Evolutionary conservation across 1,284 basidiomycete species (phyloP).

Genomic region (Sporisorium iseilematis-ciliati): DNA sequence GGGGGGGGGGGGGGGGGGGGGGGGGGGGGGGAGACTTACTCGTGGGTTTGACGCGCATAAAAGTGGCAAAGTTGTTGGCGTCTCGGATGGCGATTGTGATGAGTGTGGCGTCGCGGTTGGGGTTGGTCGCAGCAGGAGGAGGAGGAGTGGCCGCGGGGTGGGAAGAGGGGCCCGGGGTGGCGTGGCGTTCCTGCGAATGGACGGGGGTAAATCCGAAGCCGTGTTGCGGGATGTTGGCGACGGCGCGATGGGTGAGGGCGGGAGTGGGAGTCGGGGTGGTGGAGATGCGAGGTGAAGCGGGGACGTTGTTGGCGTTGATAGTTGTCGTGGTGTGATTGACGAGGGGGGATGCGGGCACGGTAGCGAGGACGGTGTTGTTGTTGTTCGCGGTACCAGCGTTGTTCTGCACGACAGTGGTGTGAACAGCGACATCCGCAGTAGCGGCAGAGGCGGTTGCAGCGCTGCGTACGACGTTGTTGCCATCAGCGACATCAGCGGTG

Average conservation of each 20-base stretch:
- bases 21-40: conserved; percentile 14
- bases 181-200: not conserved
- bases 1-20: not conserved
- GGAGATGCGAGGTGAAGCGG: not conserved
- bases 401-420: too few relatives aligned
- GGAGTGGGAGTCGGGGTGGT: not conserved
- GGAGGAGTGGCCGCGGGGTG: not conserved
- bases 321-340: too few relatives aligned
- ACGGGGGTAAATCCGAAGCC: not conserved
- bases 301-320: not conserved
- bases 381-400: too few relatives aligned
- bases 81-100: conserved; percentile 17
- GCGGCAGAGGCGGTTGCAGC: not conserved
- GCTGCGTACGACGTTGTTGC: too few relatives aligned
- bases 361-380: too few relatives aligned
- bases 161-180: not conserved
- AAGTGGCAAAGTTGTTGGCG: conserved; percentile 16
- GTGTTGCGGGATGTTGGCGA: not conserved
- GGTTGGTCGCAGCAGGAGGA: not conserved
- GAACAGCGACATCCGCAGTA: not conserved
- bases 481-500: not conserved
- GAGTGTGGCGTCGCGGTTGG: not conserved
- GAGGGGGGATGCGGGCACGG: too few relatives aligned
- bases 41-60: conserved; percentile 10
- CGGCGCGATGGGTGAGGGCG: not conserved